Conservation (phyloP, 768 basidiomycete genomes). For the Tubosaeta sp. region DNA sequence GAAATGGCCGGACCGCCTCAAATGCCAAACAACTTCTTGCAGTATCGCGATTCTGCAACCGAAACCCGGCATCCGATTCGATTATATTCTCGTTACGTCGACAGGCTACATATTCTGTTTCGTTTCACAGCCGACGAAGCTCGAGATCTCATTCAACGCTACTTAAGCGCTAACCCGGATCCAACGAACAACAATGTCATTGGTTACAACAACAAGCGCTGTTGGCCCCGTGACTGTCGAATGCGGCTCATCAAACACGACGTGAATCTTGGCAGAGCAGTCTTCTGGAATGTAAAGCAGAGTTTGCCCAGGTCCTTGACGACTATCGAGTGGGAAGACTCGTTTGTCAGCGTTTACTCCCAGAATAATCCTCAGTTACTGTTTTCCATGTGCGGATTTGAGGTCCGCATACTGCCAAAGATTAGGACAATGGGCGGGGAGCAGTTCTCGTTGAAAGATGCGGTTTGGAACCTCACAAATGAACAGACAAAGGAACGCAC, state of each 20-base stretch:
- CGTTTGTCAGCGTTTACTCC: slow-evolving; percentile 95
- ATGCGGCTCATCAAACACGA: slow-evolving; percentile 99
- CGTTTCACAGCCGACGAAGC: slow-evolving; percentile 97
- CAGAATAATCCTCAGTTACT: slow-evolving; percentile 96
- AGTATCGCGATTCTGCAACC: slow-evolving; percentile 91
- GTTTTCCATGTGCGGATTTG: slow-evolving; percentile 99
- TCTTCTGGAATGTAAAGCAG: slow-evolving; percentile 99
- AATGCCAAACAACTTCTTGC: slow-evolving; percentile 97
- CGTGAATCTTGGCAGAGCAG: slow-evolving; percentile 95
- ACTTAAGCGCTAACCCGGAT: slow-evolving; percentile 95
- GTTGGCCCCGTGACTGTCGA: slow-evolving; percentile 98
- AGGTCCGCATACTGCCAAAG: slow-evolving; percentile 96
- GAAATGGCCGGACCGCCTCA: slow-evolving; percentile 99
- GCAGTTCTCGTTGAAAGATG: slow-evolving; percentile 94
- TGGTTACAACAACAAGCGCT: slow-evolving; percentile 98
- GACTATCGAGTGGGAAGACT: slow-evolving; percentile 99
- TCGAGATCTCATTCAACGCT: slow-evolving; percentile 95
- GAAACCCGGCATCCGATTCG: slow-evolving; percentile 98
- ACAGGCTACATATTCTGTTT: slow-evolving; percentile 93
- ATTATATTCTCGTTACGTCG: slow-evolving; percentile 95
- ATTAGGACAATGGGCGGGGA: slow-evolving; percentile 93
- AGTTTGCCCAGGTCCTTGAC: slow-evolving; percentile 92
- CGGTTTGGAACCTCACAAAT: slow-evolving; percentile 96
- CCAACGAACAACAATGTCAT: slow-evolving; percentile 99
- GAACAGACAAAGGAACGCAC: slow-evolving; percentile 97